Evolutionary conservation across 768 basidiomycete genomes (phyloP), one percentile per base, ranked within the genome.

Genomic region (Xerocomus potaroensis): DNA sequence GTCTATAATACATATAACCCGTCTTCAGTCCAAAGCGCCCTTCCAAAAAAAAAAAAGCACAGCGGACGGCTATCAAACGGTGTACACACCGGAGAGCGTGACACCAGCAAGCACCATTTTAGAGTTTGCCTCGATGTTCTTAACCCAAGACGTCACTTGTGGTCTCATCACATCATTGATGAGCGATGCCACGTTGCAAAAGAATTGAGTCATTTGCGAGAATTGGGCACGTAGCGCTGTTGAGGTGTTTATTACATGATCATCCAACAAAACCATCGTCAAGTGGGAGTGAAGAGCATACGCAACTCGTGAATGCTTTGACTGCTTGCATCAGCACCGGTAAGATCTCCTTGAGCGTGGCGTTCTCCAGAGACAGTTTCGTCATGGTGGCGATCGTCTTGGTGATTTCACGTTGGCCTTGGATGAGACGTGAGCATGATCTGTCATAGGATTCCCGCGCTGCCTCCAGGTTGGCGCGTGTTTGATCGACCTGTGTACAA

Each of bases 101-200:
- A 56, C 54, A 5, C 55, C 55, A 10, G 49, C 54, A 18, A 56
- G 55, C 8, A 56, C 43, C 54, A 56, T 52, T n/a, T 32, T 27
- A 18, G 55, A 49, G 16, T 41, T 52, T 6, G 55, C 44, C 23
- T 56, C 47, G 16, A 56, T 7, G 38, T 48, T 53, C 43, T 39
- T 52, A 31, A 46, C 50, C 44, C 43, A 56, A 3, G 54, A 56
- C 2, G 41, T 35, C 29, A 56, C 54, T 22, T 56, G 55, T 2
- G 55, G 54, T 44, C 22, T 52, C 50, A 56, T 56, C 21, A 56
- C 55, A 23, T 56, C 55, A 24, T 56, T 49, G 38, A 56, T 56
- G 16, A 56, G 54, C 14, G 54, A 56, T 0, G 44, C 36, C 3
- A 56, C 50, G 18, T 52, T 52, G 37, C 54, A 46, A 38, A 56